These are phyloP conservation scores for Falciphora oryzae DNA, from an alignment of 2,329 filamentous ascomycete species.

Conservation along the genomic window DNA sequence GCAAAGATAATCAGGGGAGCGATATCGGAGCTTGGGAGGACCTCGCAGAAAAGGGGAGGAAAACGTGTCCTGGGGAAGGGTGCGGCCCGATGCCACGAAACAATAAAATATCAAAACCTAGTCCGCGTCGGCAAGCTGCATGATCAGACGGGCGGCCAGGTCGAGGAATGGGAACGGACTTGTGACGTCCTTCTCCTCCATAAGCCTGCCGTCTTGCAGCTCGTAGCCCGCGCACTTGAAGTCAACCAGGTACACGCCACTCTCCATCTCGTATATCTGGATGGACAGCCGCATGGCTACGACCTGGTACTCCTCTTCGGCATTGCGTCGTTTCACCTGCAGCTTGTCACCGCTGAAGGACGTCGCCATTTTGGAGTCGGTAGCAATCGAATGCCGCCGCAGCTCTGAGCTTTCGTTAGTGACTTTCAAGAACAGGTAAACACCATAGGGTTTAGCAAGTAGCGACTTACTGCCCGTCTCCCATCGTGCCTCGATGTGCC, in stretches of 20 bases:
- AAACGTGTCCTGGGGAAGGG: not conserved
- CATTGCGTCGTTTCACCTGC: conserved; percentile 34
- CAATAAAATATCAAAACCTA: conserved; percentile 22
- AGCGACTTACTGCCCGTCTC: conserved; percentile 69
- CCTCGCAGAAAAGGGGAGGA: too few species aligned
- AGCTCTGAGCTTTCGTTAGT: conserved; percentile 27
- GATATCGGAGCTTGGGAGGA: not conserved
- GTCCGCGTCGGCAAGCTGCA: conserved; percentile 82
- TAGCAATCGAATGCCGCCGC: conserved; percentile 28
- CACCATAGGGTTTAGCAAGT: conserved; percentile 14
- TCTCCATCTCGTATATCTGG: conserved; percentile 91
- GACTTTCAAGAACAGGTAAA: not conserved
- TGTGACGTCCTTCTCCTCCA: conserved; percentile 91
- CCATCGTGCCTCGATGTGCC: conserved; percentile 90
- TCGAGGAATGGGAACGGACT: conserved; percentile 95
- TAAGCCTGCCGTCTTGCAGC: conserved; percentile 62
- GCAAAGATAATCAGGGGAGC: not conserved
- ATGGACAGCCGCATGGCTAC: conserved; percentile 95
- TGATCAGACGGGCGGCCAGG: conserved; percentile 85
- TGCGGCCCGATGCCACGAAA: not conserved
- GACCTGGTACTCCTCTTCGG: conserved; percentile 52
- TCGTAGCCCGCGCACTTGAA: conserved; percentile 99
- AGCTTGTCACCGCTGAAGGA: conserved; percentile 32
- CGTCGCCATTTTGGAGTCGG: conserved; percentile 20
- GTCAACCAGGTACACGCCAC: conserved; percentile 89